A percentile compares a stretch with the other conserved stretches of the same genome.
phyloP scores from a whole-genome alignment of 108 stramenopile species.

The Chaetoceros tenuissimus region DNA sequence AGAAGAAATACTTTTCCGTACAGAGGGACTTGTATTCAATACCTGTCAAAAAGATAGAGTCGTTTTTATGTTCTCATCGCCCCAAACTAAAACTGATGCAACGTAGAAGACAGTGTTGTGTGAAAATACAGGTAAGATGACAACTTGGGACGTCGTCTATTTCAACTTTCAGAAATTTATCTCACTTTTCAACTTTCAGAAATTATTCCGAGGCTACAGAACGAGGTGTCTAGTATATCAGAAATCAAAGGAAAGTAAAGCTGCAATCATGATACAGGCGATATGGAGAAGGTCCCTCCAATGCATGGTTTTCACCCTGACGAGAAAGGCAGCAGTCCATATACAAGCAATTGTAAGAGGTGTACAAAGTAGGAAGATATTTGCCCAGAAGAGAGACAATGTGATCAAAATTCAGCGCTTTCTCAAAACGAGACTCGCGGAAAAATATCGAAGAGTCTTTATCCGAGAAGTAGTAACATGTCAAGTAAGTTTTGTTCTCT shows the following conservation, averaged over 20 bases:
- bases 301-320: no score
- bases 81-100: constrained; percentile 13
- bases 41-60: constrained; percentile 43
- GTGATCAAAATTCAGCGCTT: no score
- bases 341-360: no score
- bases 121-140: constrained; percentile 31
- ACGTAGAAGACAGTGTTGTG: constrained; percentile 10
- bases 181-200: background rate
- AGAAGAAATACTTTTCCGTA: constrained; percentile 26
- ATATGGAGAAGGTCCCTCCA: no score
- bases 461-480: no score
- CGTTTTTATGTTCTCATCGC: constrained; percentile 17
- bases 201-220: constrained; percentile 10
- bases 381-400: no score
- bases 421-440: no score
- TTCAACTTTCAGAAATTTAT: background rate
- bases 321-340: no score
- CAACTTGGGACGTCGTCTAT: no score
- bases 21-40: constrained; percentile 21
- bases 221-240: constrained; percentile 1
- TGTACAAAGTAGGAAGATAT: no score
- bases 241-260: constrained; percentile 2
- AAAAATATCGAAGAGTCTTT: no score
- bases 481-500: no score
- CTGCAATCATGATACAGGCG: constrained; percentile 18